These are phyloP conservation scores for Aegilops speltoides DNA, from an alignment of 176 grass and related monocot genomes.

Conservation along the genomic window DNA sequence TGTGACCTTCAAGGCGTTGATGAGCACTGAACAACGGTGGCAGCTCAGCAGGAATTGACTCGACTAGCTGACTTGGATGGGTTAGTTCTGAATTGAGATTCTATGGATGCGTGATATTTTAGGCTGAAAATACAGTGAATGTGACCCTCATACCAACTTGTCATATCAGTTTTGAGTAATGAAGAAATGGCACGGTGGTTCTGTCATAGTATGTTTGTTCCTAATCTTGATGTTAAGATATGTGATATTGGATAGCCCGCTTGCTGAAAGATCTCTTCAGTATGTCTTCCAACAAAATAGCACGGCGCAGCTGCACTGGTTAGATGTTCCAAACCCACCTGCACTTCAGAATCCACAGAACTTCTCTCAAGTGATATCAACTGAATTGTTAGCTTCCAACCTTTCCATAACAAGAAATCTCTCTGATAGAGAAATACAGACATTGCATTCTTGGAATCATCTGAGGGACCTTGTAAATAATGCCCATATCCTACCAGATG, in stretches of 20 bases:
- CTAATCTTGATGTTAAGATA: conserved; percentile 80
- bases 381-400: conserved; percentile 50
- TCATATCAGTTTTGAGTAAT: conserved; percentile 41
- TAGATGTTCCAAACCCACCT: conserved; percentile 57
- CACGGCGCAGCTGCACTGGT: conserved; percentile 60
- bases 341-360: conserved; percentile 68
- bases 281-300: conserved; percentile 72
- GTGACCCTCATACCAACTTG: neutral
- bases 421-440: conserved; percentile 51
- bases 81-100: conserved; percentile 11
- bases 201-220: conserved; percentile 58
- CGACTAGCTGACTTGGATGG: conserved; percentile 15
- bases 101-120: conserved; percentile 12
- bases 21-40: conserved; percentile 1
- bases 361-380: conserved; percentile 53
- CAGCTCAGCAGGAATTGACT: conserved; percentile 22
- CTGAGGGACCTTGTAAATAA: conserved; percentile 61
- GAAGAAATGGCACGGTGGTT: conserved; percentile 93
- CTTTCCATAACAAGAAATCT: conserved; percentile 74
- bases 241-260: conserved; percentile 71
- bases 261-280: conserved; percentile 73
- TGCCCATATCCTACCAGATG: conserved; percentile 68
- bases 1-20: conserved; percentile 1
- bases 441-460: conserved; percentile 76
- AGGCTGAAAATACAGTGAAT: conserved; percentile 19